Conservation (phyloP, 108 stramenopile species). For the Cylindrotheca fusiformis region DNA sequence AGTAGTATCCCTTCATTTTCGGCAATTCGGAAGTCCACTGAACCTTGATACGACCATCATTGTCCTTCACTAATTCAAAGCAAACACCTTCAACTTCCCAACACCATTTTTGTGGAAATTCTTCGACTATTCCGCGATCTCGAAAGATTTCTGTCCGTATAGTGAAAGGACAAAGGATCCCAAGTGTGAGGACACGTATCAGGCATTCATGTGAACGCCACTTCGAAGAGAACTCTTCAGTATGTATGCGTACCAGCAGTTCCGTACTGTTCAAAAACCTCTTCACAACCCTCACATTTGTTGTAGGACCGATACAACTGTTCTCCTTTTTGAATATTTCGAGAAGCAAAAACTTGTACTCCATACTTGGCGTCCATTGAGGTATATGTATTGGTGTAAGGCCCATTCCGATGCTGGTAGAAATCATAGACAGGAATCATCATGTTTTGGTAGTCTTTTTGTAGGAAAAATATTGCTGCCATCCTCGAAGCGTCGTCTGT, state of each 20-base stretch:
- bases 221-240: too few species aligned
- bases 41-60: too few species aligned
- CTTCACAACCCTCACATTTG: conserved; percentile 42
- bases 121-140: conserved; percentile 75
- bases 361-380: neutral
- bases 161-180: too few species aligned
- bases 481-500: too few species aligned
- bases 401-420: conserved; percentile 58
- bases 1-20: too few species aligned
- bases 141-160: conserved; percentile 70
- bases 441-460: too few species aligned
- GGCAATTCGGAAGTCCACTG: too few species aligned
- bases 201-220: too few species aligned
- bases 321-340: conserved; percentile 50
- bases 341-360: conserved; percentile 21
- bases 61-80: too few species aligned
- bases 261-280: conserved; percentile 33
- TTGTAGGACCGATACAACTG: conserved; percentile 60
- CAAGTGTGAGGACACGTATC: too few species aligned
- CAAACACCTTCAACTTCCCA: too few species aligned
- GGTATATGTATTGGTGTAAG: conserved; percentile 1
- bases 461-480: too few species aligned
- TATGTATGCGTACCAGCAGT: conserved; percentile 41
- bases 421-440: conserved; percentile 59
- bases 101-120: conserved; percentile 64